A percentile compares a stretch with the other conserved stretches of the same genome.
Conservation (phyloP, 2,329 filamentous ascomycete genomes). For the Colletotrichum cordylinicola region DNA sequence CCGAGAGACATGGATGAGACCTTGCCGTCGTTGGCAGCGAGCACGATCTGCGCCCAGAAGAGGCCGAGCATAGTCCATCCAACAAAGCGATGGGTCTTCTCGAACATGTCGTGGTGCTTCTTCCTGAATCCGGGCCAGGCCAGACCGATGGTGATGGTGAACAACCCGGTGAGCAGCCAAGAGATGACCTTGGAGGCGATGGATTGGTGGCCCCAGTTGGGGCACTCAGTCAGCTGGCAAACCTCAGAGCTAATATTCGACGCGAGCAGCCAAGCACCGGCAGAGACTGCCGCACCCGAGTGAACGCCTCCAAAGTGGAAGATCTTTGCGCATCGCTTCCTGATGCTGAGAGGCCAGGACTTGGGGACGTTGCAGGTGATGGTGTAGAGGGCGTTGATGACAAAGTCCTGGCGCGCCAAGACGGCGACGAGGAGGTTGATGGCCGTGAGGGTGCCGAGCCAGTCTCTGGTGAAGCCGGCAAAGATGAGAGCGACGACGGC, state of each 20-base stretch:
- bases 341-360: constrained; percentile 52
- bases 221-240: constrained; percentile 38
- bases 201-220: constrained; percentile 27
- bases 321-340: constrained; percentile 52
- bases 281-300: constrained; percentile 54
- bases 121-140: constrained; percentile 71
- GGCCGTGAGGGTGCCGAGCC: constrained; percentile 47
- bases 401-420: constrained; percentile 56
- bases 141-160: constrained; percentile 60
- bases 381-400: constrained; percentile 58
- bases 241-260: constrained; percentile 37
- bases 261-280: constrained; percentile 54
- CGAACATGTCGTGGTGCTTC: constrained; percentile 49
- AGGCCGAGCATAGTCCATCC: constrained; percentile 61
- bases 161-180: constrained; percentile 61
- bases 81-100: constrained; percentile 46
- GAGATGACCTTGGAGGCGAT: constrained; percentile 57
- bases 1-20: constrained; percentile 40
- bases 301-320: constrained; percentile 60
- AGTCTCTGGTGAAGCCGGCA: constrained; percentile 8
- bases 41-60: constrained; percentile 65
- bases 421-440: constrained; percentile 55
- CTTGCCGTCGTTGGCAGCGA: constrained; percentile 57
- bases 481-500: constrained; percentile 50
- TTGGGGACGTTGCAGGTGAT: constrained; percentile 49